Percentiles rank a stretch among this genome's conserved stretches.
Evolutionary conservation across 371 early-diverging fungal species (phyloP).

Genomic region (Rhizomucor pusillus): DNA sequence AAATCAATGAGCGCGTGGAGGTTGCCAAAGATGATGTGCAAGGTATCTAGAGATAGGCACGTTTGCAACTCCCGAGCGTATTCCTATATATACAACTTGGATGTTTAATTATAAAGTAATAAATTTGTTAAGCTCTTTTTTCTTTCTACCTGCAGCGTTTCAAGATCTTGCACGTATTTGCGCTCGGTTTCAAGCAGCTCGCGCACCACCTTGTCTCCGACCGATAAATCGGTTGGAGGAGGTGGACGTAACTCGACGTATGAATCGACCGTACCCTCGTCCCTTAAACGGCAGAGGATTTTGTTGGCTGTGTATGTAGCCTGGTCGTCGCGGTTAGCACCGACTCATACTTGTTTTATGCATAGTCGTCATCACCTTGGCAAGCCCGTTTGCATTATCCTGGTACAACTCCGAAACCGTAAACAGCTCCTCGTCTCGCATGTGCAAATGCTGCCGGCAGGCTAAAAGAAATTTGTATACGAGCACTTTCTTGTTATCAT

Average conservation of each 20-base stretch:
- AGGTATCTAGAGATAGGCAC: constrained; percentile 66
- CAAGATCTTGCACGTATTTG: constrained; percentile 66
- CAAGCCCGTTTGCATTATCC: constrained; percentile 92
- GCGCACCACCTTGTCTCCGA: constrained; percentile 76
- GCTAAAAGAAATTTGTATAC: constrained; percentile 77
- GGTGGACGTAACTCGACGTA: not conserved
- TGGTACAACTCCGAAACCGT: constrained; percentile 83
- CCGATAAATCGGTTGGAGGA: not conserved
- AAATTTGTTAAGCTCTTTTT: not conserved
- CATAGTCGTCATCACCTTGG: constrained; percentile 71
- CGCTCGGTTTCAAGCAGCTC: constrained; percentile 27
- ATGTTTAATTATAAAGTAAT: not conserved
- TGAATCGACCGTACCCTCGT: not conserved
- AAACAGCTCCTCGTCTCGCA: constrained; percentile 76
- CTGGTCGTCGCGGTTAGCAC: no score
- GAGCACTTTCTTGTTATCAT: constrained; percentile 67
- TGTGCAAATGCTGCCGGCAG: constrained; percentile 64
- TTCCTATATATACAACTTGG: constrained; percentile 23
- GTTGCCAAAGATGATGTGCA: constrained; percentile 86
- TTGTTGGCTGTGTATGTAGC: constrained; percentile 11
- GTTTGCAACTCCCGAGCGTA: constrained; percentile 51
- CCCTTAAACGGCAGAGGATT: constrained; percentile 3
- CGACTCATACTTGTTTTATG: no score
- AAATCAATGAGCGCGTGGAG: constrained; percentile 91
- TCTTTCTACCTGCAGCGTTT: constrained; percentile 46